A percentile compares a stretch with the other conserved stretches of the same genome.
Conservation (phyloP, 768 basidiomycete species). For the Podaxis pistillaris region DNA sequence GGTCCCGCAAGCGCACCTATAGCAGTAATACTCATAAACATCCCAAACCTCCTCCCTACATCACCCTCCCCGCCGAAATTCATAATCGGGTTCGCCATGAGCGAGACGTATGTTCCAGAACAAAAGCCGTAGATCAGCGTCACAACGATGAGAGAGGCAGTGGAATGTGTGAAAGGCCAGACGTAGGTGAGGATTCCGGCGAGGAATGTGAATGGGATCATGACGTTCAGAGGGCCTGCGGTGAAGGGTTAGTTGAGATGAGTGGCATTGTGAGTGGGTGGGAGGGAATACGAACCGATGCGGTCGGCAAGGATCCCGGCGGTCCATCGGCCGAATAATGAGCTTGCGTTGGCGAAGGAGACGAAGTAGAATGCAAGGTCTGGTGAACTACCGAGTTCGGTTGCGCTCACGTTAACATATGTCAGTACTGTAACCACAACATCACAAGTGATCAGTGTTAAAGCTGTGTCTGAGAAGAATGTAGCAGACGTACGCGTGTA, state of each 20-base stretch:
- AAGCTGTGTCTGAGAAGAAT: too few species aligned
- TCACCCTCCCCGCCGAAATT: constrained; percentile 59
- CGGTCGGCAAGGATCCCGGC: constrained; percentile 56
- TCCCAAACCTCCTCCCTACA: constrained; percentile 63
- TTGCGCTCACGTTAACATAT: constrained; percentile 62
- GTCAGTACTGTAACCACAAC: too few species aligned
- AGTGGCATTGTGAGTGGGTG: neutral
- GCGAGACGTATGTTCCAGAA: constrained; percentile 60
- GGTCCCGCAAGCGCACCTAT: constrained; percentile 68
- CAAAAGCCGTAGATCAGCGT: constrained; percentile 67
- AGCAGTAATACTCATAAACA: constrained; percentile 59
- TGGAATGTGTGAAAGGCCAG: constrained; percentile 64
- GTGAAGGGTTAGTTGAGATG: neutral
- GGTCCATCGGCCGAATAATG: constrained; percentile 57
- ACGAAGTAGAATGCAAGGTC: constrained; percentile 64
- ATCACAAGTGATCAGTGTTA: too few species aligned
- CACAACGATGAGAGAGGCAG: constrained; percentile 48
- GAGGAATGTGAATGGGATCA: constrained; percentile 60
- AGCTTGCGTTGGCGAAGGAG: constrained; percentile 66
- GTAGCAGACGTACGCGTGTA: constrained; percentile 62
- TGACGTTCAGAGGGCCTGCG: constrained; percentile 64
- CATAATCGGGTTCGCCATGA: constrained; percentile 57
- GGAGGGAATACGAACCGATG: constrained; percentile 38
- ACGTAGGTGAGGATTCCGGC: constrained; percentile 61
- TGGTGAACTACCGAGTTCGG: constrained; percentile 43